Evolutionary conservation across 768 basidiomycete genomes (phyloP), one percentile per base, ranked within the genome.

Genomic region (Calocybe indica): DNA sequence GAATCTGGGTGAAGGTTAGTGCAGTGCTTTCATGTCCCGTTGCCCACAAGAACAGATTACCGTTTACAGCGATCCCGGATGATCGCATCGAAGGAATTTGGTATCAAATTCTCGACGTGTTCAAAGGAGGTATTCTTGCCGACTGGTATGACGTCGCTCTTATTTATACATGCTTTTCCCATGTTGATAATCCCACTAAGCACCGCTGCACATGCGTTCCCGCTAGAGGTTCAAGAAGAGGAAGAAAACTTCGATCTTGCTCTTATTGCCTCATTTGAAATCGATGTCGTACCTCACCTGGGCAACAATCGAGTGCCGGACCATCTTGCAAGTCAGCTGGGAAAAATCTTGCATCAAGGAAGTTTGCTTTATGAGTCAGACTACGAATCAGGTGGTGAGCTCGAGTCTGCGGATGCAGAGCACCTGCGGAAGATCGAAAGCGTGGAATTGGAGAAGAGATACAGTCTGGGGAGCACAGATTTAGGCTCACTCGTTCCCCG

Each of bases 181-280:
- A 11, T 13, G 14, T 15, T 45, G 13, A 32, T 11, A 8, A 10
- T 14, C 12, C 39, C 6, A 39, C 14, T 42, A 48, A 89, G 88
- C 54, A 80, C 85, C 8, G 57, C 69, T 2, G 74, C 75, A 3
- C 79, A 84, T 52, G 55, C 63, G n/a, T 75, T 84, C 42, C 62
- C 78, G 2, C 66, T 86, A 1, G 79, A 84, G 5, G 72, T 75
- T 7, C 87, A 91, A 62, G 82, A 87, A 51, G 67, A 68, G 0
- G 90, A 92, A 56, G 92, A 95, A 61, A 84, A 83, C 50, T 94
- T 93, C 55, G 92, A 94, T 54, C 76, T 86, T 6, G 72, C 85
- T 0, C 74, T 94, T n/a, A 75, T 95, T 31, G 76, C 79, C 11
- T 74, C 88, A 5, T 70, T 95, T 10, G 88, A 93, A 62, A 83